Percentiles rank a stretch among this genome's conserved stretches.
phyloP scores from a whole-genome alignment of 257 asterid species.

The Mitragyna speciosa region DNA sequence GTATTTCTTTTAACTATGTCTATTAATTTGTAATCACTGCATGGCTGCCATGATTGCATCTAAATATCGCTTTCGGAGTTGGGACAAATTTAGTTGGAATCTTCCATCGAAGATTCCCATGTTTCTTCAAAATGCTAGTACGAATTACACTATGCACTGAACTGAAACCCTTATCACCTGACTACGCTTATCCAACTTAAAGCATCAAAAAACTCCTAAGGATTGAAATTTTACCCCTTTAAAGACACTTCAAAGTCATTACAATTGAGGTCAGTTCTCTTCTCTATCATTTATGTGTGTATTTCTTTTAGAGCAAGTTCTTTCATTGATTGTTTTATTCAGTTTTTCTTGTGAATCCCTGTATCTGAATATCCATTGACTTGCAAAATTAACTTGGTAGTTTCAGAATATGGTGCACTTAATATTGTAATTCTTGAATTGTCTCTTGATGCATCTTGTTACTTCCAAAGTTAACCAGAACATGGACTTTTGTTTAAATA shows the following conservation, averaged over 20 bases:
- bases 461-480: no score
- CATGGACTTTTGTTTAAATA: no score
- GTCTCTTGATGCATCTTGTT: no score
- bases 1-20: no score
- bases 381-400: not conserved
- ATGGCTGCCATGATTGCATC: not conserved
- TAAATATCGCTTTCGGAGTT: not conserved
- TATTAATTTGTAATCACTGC: not conserved
- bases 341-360: not conserved
- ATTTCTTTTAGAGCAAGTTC: not conserved
- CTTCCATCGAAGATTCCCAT: not conserved
- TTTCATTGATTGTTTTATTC: not conserved
- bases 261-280: not conserved
- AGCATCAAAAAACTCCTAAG: not conserved
- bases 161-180: not conserved
- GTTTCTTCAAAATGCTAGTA: not conserved
- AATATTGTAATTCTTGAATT: no score
- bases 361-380: not conserved
- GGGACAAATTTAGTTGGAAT: constrained; percentile 9
- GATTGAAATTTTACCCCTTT: not conserved
- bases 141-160: not conserved
- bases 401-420: not conserved
- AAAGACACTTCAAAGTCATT: not conserved
- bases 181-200: not conserved
- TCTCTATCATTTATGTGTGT: not conserved